Evolutionary conservation across 768 basidiomycete genomes (phyloP).

Genomic region (Amanita molliuscula): DNA sequence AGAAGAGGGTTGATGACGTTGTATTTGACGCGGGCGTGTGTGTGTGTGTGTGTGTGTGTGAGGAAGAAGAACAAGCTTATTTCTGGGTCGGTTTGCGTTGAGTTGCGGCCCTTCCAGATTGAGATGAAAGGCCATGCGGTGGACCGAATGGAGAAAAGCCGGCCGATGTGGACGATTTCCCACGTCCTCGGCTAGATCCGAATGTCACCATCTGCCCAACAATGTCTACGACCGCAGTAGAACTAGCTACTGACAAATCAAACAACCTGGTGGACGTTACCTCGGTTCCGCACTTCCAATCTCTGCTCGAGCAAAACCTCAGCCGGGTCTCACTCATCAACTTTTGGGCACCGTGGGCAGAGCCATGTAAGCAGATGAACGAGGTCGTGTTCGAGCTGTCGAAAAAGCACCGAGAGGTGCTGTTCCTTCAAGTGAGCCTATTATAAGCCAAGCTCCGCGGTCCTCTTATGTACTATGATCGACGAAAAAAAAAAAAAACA

Average conservation of each 20-base stretch:
- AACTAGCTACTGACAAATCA: background rate
- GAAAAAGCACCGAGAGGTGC: conserved; percentile 51
- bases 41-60: too few species aligned
- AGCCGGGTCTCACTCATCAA: conserved; percentile 76
- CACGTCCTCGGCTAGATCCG: conserved; percentile 15
- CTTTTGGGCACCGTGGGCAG: conserved; percentile 94
- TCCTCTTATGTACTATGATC: too few species aligned
- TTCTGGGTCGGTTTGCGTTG: too few species aligned
- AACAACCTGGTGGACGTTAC: conserved; percentile 31
- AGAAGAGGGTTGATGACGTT: too few species aligned
- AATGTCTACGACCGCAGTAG: background rate
- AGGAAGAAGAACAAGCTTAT: too few species aligned
- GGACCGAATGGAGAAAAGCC: too few species aligned
- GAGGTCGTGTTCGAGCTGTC: conserved; percentile 64
- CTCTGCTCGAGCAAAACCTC: conserved; percentile 66
- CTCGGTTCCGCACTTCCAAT: conserved; percentile 66
- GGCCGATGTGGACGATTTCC: too few species aligned
- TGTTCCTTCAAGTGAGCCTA: conserved; percentile 68
- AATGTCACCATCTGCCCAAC: conserved; percentile 16
- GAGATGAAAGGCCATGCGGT: too few species aligned
- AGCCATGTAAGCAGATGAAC: conserved; percentile 87
- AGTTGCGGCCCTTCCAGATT: too few species aligned
- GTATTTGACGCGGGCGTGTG: too few species aligned
- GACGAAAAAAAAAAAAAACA: too few species aligned
- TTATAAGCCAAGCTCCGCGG: too few species aligned